phyloP scores from a whole-genome alignment of 768 basidiomycete genomes.

The Podaxis pistillaris region DNA sequence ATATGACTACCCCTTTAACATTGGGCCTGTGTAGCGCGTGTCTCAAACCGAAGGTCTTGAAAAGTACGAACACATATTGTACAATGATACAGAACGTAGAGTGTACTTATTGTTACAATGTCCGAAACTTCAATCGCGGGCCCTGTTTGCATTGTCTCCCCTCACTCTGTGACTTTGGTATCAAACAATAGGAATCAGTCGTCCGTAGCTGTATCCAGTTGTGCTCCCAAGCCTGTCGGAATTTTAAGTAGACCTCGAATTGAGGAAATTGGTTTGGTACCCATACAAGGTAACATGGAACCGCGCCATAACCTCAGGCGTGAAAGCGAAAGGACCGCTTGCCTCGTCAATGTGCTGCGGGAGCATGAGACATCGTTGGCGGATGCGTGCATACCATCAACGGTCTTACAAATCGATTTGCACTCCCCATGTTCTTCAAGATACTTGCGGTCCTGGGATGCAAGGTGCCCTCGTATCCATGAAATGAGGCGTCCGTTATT shows the following conservation, averaged over 20 bases:
- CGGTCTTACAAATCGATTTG: neutral
- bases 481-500: neutral
- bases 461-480: neutral
- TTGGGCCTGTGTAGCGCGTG: too few relatives aligned
- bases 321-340: neutral
- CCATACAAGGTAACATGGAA: neutral
- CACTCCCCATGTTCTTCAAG: neutral
- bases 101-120: neutral
- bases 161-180: neutral
- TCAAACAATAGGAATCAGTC: neutral
- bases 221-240: slow-evolving; percentile 15
- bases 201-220: slow-evolving; percentile 17
- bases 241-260: neutral
- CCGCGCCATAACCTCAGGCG: neutral
- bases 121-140: neutral
- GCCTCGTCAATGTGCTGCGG: neutral
- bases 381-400: neutral
- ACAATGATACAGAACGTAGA: too few relatives aligned
- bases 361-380: slow-evolving; percentile 6
- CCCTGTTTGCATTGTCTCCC: neutral
- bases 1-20: too few relatives aligned
- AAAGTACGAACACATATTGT: too few relatives aligned
- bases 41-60: too few relatives aligned
- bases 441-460: neutral
- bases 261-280: neutral